These are phyloP conservation scores for Kwoniella dendrophila DNA, from an alignment of 768 basidiomycete species.

Conservation along the genomic window DNA sequence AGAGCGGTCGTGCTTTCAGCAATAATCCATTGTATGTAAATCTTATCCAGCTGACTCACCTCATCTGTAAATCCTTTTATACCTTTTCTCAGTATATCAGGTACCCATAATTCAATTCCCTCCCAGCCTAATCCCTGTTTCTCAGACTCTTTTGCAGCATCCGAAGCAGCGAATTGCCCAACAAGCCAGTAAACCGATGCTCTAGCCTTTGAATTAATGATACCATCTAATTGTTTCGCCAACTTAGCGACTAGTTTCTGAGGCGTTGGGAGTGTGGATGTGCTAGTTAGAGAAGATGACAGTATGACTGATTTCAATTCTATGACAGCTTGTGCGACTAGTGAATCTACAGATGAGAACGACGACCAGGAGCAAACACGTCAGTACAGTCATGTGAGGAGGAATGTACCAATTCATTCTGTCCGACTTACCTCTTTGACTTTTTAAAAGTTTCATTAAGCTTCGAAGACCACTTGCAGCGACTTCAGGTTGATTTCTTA, in stretches of 20 bases:
- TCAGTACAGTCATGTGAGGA: not conserved
- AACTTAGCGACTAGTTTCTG: conserved; percentile 75
- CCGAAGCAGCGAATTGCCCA: conserved; percentile 72
- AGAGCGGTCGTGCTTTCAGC: not conserved
- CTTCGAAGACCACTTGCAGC: conserved; percentile 72
- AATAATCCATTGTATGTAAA: not conserved
- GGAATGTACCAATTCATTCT: not conserved
- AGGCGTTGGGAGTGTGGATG: conserved; percentile 52
- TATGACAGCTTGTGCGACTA: conserved; percentile 78
- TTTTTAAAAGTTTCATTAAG: conserved; percentile 78
- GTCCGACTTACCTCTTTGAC: conserved; percentile 64
- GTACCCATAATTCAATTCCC: conserved; percentile 75
- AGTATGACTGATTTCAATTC: conserved; percentile 85
- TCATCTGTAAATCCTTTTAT: conserved; percentile 74
- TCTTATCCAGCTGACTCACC: conserved; percentile 59
- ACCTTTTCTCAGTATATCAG: conserved; percentile 81
- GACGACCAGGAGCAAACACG: not conserved
- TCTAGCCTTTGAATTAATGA: conserved; percentile 75
- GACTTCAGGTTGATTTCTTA: conserved; percentile 68
- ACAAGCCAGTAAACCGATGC: conserved; percentile 92
- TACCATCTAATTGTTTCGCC: conserved; percentile 74
- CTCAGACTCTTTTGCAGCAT: conserved; percentile 27
- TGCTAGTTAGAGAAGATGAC: conserved; percentile 59
- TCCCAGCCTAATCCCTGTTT: conserved; percentile 52
- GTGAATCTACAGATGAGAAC: conserved; percentile 61